Conservation (phyloP, 2,329 filamentous ascomycete genomes). For the Aspergillus fischeri region DNA sequence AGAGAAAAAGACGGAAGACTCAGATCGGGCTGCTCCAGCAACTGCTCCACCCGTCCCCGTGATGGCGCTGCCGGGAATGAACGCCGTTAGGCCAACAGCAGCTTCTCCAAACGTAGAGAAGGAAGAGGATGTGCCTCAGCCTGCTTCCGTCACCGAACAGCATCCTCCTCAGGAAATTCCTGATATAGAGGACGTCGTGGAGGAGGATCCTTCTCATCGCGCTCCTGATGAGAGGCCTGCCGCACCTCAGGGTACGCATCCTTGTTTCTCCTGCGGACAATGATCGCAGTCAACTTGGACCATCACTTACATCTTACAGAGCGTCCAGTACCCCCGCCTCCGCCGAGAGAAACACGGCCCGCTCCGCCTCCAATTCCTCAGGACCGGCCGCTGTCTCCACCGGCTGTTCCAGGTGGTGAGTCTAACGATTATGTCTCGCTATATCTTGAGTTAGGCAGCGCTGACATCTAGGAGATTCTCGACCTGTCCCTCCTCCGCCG, state of each 20-base stretch:
- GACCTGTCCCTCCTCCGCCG: conserved; percentile 55
- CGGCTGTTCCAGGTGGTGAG: conserved; percentile 54
- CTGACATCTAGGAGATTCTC: conserved; percentile 47
- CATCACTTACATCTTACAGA: conserved; percentile 28
- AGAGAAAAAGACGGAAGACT: conserved; percentile 30
- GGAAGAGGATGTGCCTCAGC: conserved; percentile 47
- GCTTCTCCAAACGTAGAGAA: conserved; percentile 46
- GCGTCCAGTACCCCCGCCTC: conserved; percentile 43
- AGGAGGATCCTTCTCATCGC: conserved; percentile 30
- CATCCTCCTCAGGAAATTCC: conserved; percentile 46
- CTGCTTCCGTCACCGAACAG: conserved; percentile 40
- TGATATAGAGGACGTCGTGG: conserved; percentile 51
- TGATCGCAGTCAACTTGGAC: neutral
- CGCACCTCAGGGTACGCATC: conserved; percentile 50
- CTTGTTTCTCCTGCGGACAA: neutral
- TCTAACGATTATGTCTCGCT: conserved; percentile 14
- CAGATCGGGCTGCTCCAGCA: conserved; percentile 27
- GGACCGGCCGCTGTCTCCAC: conserved; percentile 32
- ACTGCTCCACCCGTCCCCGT: conserved; percentile 48
- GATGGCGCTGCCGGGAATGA: conserved; percentile 67
- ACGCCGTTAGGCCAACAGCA: conserved; percentile 44
- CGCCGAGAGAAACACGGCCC: conserved; percentile 37
- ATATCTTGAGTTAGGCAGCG: conserved; percentile 20
- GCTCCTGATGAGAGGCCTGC: conserved; percentile 41
- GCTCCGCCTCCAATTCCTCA: conserved; percentile 35